phyloP scores from a whole-genome alignment of 768 basidiomycete species.

The Dioszegia aurantiaca region DNA sequence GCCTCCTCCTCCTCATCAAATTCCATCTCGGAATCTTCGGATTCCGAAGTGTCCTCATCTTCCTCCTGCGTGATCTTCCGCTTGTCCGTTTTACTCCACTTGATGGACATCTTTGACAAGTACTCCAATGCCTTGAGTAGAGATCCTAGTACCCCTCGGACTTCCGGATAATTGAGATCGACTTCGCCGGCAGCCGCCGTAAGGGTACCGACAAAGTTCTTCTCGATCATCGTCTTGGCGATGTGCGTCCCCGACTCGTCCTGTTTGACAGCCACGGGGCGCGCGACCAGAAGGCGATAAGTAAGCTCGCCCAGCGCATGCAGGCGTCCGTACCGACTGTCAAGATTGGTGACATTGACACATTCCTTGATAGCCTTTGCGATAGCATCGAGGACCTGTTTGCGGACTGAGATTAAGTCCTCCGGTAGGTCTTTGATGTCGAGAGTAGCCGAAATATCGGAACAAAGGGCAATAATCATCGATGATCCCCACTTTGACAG shows the following conservation, averaged over 20 bases:
- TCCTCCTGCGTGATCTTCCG: constrained; percentile 32
- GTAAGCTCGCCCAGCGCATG: constrained; percentile 83
- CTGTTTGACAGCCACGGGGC: constrained; percentile 57
- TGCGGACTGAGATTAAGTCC: constrained; percentile 84
- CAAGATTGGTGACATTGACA: constrained; percentile 59
- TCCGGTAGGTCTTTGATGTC: constrained; percentile 71
- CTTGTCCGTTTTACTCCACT: constrained; percentile 73
- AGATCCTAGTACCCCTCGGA: constrained; percentile 77
- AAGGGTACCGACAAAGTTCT: constrained; percentile 84
- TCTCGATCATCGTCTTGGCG: constrained; percentile 97
- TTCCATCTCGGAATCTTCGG: constrained; percentile 53
- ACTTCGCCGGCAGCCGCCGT: constrained; percentile 86
- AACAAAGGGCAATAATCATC: constrained; percentile 86
- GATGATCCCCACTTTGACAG: constrained; percentile 57
- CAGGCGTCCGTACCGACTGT: constrained; percentile 80
- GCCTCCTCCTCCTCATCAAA: constrained; percentile 56
- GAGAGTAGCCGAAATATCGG: constrained; percentile 67
- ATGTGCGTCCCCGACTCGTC: constrained; percentile 82
- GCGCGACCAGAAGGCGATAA: constrained; percentile 74
- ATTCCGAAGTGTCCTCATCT: constrained; percentile 49
- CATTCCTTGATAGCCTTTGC: constrained; percentile 82
- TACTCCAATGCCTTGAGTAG: constrained; percentile 85
- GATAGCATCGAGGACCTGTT: constrained; percentile 84
- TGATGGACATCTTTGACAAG: constrained; percentile 96
- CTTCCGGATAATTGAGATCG: constrained; percentile 91